Percentiles rank a stretch among this genome's conserved stretches.
Evolutionary conservation across 495 filamentous ascomycete species (phyloP).

Genomic region (Staphylotrichum tortipilum): DNA sequence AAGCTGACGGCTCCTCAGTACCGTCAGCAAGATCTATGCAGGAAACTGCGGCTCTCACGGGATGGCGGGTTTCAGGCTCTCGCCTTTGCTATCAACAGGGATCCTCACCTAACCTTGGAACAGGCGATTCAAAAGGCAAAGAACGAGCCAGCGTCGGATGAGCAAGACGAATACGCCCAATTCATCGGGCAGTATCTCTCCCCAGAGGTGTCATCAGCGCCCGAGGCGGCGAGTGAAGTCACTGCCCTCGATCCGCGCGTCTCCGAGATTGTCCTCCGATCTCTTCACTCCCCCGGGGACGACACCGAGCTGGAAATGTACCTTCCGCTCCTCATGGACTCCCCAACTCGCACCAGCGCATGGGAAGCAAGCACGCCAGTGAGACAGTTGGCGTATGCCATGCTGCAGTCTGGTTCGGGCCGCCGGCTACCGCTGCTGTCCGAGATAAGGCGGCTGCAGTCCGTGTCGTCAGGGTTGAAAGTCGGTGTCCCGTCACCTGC

Average conservation of each 20-base stretch:
- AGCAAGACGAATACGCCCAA: conserved; percentile 23
- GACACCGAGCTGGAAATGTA: conserved; percentile 38
- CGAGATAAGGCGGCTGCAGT: conserved; percentile 26
- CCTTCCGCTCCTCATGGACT: conserved; percentile 52
- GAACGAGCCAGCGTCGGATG: conserved; percentile 8
- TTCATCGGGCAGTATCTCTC: conserved; percentile 41
- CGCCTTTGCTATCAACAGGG: conserved; percentile 34
- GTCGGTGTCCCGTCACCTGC: conserved; percentile 5
- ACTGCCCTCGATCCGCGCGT: conserved; percentile 38
- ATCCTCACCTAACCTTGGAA: conserved; percentile 23
- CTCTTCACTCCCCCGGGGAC: conserved; percentile 4
- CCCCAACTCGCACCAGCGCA: conserved; percentile 48
- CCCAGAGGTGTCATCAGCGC: conserved; percentile 4
- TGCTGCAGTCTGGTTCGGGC: conserved; percentile 36
- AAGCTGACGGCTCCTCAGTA: conserved; percentile 32
- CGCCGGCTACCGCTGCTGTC: conserved; percentile 8
- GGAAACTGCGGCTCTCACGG: conserved; percentile 24
- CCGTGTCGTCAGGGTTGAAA: conserved; percentile 13
- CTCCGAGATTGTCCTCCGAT: conserved; percentile 40
- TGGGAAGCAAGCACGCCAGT: conserved; percentile 51
- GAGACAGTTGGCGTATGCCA: conserved; percentile 51
- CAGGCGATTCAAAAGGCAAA: conserved; percentile 23
- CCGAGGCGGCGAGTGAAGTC: background rate
- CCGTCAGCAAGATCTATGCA: conserved; percentile 28
- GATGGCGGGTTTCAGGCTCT: conserved; percentile 20